These are phyloP conservation scores for Schizophyllum commune DNA, from an alignment of 1,284 basidiomycete species.

Conservation along the genomic window DNA sequence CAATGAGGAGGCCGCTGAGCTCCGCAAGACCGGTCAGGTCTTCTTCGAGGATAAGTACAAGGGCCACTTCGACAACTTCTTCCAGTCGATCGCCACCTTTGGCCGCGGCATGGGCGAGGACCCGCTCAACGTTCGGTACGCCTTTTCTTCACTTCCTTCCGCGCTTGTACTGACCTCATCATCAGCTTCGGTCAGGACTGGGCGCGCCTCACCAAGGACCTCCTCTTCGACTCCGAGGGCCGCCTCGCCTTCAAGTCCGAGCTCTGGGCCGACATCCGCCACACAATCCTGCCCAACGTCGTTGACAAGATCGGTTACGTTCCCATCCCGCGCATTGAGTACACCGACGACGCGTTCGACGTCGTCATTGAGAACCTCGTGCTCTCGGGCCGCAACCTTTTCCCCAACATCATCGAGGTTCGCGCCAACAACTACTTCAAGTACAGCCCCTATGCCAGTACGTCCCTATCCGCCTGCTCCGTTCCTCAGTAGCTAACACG, in stretches of 20 bases:
- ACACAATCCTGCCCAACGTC: conserved; percentile 75
- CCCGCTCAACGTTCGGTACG: conserved; percentile 49
- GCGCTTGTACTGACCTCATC: too few species aligned
- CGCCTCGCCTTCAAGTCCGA: conserved; percentile 83
- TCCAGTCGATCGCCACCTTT: conserved; percentile 35
- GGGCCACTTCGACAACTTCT: conserved; percentile 61
- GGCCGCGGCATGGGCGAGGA: conserved; percentile 83
- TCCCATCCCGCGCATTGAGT: conserved; percentile 89
- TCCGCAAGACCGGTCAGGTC: conserved; percentile 62
- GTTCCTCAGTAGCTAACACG: not conserved
- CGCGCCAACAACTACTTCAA: conserved; percentile 82
- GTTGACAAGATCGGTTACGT: conserved; percentile 79
- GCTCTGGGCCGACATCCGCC: conserved; percentile 82
- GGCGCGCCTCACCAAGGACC: conserved; percentile 74
- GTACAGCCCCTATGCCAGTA: conserved; percentile 62
- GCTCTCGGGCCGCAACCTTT: conserved; percentile 78
- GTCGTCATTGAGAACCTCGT: conserved; percentile 92
- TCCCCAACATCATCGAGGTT: conserved; percentile 75
- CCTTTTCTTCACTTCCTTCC: not conserved
- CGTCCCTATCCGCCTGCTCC: not conserved
- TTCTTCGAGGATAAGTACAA: conserved; percentile 87
- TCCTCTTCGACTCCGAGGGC: conserved; percentile 84
- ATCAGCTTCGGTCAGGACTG: conserved; percentile 47
- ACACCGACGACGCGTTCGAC: conserved; percentile 78
- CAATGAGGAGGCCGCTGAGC: conserved; percentile 49